Evolutionary conservation across 768 basidiomycete species (phyloP), one percentile per base, ranked within the genome.

Genomic region (Panaeolus cyanescens): DNA sequence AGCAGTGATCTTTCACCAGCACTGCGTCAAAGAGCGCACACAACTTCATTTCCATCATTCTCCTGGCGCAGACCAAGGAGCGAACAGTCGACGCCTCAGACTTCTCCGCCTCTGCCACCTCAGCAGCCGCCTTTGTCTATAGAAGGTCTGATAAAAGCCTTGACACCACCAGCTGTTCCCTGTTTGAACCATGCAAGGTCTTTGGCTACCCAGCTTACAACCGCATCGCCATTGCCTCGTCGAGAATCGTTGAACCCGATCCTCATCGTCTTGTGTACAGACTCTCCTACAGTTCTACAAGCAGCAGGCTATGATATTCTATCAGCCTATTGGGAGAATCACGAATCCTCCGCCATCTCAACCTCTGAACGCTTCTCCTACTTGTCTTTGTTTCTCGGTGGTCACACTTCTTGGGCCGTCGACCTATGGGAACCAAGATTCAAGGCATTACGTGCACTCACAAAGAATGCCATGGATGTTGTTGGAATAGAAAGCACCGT

Each of bases 341-440:
- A 72, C 20, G 85, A 86, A 56, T 75, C 80, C 1, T 67, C 77
- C 20, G 66, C 69, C 20, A 73, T 85, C 20, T 73, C 75, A 1
- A 87, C 85, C 2, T 77, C 85, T 1, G 90, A 92, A 60, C 79
- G 86, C 28, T 72, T 90, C 9, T 77, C 85, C 0, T 88, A 86
- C 61, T 85, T 92, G 56, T 83, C 87, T 15, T 75, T 92, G 32
- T 87, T 93, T 69, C 74, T 85, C 2, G 79, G 73, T 15, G 68
- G 73, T 4, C 68, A 75, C 3, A 74, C 71, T 1, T 72, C 78
- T 0, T 92, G 91, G 91, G 78, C 76, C 3, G 64, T 74, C n/a
- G 91, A 92, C 25, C 74, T 90, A 0, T 91, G 91, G 81, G 89
- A 91, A 64, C 77, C 84, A 1, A 82, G 88, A 19, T 85, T 88